Evolutionary conservation across 225 moss, liverwort and hornwort genomes (phyloP).

Genomic region (Bryum argenteum): DNA sequence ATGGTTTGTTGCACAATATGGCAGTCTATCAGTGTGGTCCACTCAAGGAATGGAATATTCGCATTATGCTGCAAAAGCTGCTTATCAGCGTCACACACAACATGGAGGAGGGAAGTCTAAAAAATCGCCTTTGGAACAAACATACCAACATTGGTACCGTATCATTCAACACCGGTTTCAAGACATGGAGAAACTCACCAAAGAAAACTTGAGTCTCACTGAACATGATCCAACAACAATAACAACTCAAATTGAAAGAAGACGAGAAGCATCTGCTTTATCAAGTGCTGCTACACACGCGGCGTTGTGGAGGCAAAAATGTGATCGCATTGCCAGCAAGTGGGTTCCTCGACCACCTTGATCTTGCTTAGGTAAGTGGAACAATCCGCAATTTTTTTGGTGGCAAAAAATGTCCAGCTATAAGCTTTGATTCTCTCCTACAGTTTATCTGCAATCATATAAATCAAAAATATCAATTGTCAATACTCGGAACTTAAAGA

Average conservation of each 20-base stretch:
- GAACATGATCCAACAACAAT: background rate
- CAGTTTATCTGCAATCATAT: too few species aligned
- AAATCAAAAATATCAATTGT: background rate
- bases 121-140: constrained; percentile 2
- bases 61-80: background rate
- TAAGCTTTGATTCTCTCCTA: too few species aligned
- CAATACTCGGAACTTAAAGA: background rate
- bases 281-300: background rate
- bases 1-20: background rate
- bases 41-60: background rate
- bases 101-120: background rate
- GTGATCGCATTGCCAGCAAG: background rate
- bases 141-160: background rate
- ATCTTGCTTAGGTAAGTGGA: too few species aligned
- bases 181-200: background rate
- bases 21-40: background rate
- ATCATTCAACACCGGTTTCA: background rate
- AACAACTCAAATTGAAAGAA: background rate
- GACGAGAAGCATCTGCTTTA: background rate
- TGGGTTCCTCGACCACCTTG: background rate
- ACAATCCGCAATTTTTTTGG: too few species aligned
- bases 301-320: background rate
- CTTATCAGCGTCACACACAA: background rate
- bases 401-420: too few species aligned
- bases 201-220: background rate